Evolutionary conservation across 306 rosid species (phyloP), one percentile per base, ranked within the genome.

Genomic region (Casuarina equisetifolia): DNA sequence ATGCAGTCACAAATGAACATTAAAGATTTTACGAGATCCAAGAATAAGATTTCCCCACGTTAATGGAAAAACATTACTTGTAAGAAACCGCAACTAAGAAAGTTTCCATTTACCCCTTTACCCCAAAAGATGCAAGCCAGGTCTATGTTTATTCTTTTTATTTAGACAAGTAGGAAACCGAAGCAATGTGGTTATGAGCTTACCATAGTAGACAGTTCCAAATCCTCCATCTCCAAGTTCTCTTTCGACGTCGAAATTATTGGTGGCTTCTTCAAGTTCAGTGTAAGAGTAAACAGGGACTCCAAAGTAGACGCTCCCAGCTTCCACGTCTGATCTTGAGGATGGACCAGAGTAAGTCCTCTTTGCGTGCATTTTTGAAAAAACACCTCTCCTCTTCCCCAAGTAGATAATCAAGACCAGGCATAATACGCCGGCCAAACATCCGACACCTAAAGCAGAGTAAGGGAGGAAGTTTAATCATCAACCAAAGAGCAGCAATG

Each of bases 181-280:
- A 66, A 8, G 63, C 46, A 74, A 69, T 32, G 38, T 11, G n/a
- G 48, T 16, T 17, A 68, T 80, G 19, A 48, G 38, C 81, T 59
- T 71, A 92, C 97, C 96, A 43, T 83, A 63, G 74, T 89, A 90
- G 16, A 90, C 97, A 7, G 84, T 74, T 80, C 84, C 90, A 8
- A 82, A 87, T 13, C 90, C 90, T 43, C 90, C 90, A 6, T 87
- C 86, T 58, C 90, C 88, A 72, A 87, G 85, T 46, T 82, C 84
- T 32, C 8, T 87, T 46, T 74, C 78, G 6, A 40, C 20, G 52
- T 82, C 79, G 58, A 87, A 87, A 25, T 82, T 83, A 46, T 87
- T 70, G 7, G 90, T 87, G 38, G 90, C 88, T 73, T 74, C 75
- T 64, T 70, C 72, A 6, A 87, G 86, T 57, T 84, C 90, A 2